These are phyloP conservation scores for Diutina ranongensis DNA, from an alignment of 1,139 yeast genomes.

Conservation along the genomic window DNA sequence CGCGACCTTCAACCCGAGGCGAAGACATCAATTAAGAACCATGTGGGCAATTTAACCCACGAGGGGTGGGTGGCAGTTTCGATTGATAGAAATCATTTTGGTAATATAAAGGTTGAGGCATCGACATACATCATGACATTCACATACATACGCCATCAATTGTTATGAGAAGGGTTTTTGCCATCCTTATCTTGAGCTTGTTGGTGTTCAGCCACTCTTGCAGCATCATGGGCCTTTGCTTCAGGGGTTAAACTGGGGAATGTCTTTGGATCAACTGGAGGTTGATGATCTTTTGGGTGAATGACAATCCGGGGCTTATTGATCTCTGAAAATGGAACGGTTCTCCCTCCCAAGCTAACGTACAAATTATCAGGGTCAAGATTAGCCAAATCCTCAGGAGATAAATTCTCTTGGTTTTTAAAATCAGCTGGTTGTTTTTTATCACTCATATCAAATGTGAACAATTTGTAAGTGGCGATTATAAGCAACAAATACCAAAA, in stretches of 20 bases:
- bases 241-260: slow-evolving; percentile 21
- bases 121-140: too few relatives aligned
- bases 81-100: too few relatives aligned
- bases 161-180: not conserved
- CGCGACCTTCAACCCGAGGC: too few relatives aligned
- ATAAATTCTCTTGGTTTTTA: not conserved
- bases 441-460: not conserved
- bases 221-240: slow-evolving; percentile 16
- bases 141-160: not conserved
- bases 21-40: too few relatives aligned
- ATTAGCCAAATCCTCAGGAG: not conserved
- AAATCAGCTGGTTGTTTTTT: not conserved
- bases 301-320: slow-evolving; percentile 34
- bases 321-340: slow-evolving; percentile 25
- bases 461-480: slow-evolving; percentile 1
- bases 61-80: too few relatives aligned
- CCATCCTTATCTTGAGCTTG: not conserved
- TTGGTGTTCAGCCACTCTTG: not conserved
- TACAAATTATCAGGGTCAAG: slow-evolving; percentile 16
- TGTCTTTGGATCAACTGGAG: slow-evolving; percentile 18
- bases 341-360: slow-evolving; percentile 25
- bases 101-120: too few relatives aligned
- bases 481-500: slow-evolving; percentile 2
- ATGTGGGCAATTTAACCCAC: too few relatives aligned
- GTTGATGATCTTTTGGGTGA: slow-evolving; percentile 21